These are phyloP conservation scores for Venturia pyrina DNA, from an alignment of 2,329 filamentous ascomycete genomes.

Conservation along the genomic window DNA sequence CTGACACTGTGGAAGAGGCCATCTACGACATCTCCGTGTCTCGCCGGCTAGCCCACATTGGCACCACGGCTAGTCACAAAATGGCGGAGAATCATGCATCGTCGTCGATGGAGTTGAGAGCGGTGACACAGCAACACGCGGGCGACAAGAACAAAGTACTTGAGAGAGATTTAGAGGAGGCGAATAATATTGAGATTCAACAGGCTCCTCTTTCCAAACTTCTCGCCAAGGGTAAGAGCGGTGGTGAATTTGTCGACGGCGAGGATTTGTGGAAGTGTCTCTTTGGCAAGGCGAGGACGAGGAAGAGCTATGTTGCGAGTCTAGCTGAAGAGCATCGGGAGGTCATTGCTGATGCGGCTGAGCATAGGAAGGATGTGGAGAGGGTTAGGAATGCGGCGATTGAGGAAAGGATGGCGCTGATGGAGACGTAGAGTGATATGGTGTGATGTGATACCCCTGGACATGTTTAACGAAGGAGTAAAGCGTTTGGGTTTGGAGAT, in stretches of 20 bases:
- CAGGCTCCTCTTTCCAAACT: conserved; percentile 59
- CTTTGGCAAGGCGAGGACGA: conserved; percentile 50
- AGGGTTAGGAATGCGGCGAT: neutral
- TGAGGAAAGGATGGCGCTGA: neutral
- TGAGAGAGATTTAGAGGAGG: conserved; percentile 61
- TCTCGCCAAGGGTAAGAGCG: conserved; percentile 57
- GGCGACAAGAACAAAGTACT: conserved; percentile 24
- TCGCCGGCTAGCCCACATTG: conserved; percentile 69
- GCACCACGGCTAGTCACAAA: conserved; percentile 24
- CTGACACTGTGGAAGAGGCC: conserved; percentile 81
- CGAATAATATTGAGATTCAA: conserved; percentile 77
- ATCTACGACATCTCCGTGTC: conserved; percentile 81
- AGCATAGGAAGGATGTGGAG: conserved; percentile 26
- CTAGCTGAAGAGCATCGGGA: conserved; percentile 37
- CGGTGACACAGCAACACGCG: conserved; percentile 21
- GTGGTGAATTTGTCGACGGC: conserved; percentile 70
- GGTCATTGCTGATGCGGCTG: conserved; percentile 46
- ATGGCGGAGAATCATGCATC: conserved; percentile 27
- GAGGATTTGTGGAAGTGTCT: conserved; percentile 82
- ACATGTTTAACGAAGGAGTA: neutral
- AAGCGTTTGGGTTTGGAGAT: neutral
- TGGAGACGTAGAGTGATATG: neutral
- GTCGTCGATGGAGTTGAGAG: conserved; percentile 15
- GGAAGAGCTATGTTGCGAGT: conserved; percentile 25
- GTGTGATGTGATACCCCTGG: neutral